phyloP scores from a whole-genome alignment of 139 green algal species.

The Chlorella sp. region DNA sequence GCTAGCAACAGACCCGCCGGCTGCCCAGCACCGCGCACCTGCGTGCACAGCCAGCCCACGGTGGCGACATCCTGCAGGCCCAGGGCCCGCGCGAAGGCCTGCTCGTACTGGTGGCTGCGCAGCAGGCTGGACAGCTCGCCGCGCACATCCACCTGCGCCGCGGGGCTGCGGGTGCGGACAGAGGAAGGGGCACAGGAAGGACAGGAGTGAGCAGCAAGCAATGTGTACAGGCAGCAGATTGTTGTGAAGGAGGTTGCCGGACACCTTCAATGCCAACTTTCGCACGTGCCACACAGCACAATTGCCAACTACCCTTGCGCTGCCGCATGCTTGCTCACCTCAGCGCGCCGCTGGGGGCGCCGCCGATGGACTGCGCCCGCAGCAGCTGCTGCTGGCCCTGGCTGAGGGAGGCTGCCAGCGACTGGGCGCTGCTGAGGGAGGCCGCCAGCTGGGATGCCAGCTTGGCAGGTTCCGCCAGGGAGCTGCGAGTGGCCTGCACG shows the following conservation, averaged over 20 bases:
- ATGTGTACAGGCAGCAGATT: not conserved
- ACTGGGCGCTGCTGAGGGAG: conserved; percentile 24
- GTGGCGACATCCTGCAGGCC: conserved; percentile 60
- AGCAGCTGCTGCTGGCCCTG: conserved; percentile 58
- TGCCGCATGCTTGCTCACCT: not conserved
- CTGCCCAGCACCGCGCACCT: conserved; percentile 7
- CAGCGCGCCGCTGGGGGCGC: not conserved
- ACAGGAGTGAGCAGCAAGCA: not conserved
- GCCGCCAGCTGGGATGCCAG: conserved; percentile 44
- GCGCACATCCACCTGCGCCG: conserved; percentile 8
- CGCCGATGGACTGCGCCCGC: not conserved
- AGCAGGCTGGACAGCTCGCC: conserved; percentile 35
- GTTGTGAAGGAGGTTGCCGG: too few species aligned
- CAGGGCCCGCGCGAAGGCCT: conserved; percentile 64
- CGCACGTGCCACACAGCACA: not conserved
- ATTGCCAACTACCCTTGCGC: not conserved
- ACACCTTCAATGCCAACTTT: conserved; percentile 18
- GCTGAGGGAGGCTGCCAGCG: conserved; percentile 17
- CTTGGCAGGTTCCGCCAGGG: conserved; percentile 15
- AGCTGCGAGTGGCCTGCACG: conserved; percentile 13
- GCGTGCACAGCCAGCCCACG: conserved; percentile 81
- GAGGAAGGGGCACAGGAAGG: not conserved
- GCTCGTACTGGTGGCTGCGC: conserved; percentile 50
- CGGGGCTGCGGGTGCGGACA: not conserved
- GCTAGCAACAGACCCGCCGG: too few species aligned